A percentile compares a stretch with the other conserved stretches of the same genome.
Evolutionary conservation across 2,329 filamentous ascomycete genomes (phyloP).

Genomic region (Alternaria sp.): DNA sequence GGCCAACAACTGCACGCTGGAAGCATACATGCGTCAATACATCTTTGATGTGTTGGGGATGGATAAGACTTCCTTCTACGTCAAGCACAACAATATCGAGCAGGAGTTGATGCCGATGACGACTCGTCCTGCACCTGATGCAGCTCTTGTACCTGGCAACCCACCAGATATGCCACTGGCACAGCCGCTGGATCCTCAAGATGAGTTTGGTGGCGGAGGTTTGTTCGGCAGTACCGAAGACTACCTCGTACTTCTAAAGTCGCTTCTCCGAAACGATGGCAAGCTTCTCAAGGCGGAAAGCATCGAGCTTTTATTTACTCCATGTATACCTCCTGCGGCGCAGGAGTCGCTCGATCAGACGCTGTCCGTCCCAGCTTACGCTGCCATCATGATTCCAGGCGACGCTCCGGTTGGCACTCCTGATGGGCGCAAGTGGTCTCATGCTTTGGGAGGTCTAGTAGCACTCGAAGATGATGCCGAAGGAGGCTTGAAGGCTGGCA

Average conservation of each 20-base stretch:
- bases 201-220: conserved; percentile 28
- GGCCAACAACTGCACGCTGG: conserved; percentile 24
- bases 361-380: conserved; percentile 9
- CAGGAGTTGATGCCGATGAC: conserved; percentile 26
- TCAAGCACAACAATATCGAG: conserved; percentile 13
- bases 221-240: conserved; percentile 27
- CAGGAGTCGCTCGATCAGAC: conserved; percentile 8
- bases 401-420: conserved; percentile 16
- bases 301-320: conserved; percentile 22
- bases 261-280: conserved; percentile 24
- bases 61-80: conserved; percentile 28
- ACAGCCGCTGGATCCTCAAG: conserved; percentile 12
- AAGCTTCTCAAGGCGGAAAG: conserved; percentile 20
- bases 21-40: conserved; percentile 33
- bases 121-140: conserved; percentile 9
- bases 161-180: background rate
- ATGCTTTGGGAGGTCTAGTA: conserved; percentile 23
- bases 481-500: conserved; percentile 13
- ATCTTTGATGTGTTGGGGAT: conserved; percentile 32
- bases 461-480: conserved; percentile 15
- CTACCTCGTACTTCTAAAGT: conserved; percentile 27
- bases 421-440: conserved; percentile 19
- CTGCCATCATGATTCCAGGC: conserved; percentile 24
- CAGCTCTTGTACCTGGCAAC: conserved; percentile 9
- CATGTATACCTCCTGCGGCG: conserved; percentile 10